Evolutionary conservation across 148 eudicot species (phyloP).

Genomic region (Chenopodium suecicum): DNA sequence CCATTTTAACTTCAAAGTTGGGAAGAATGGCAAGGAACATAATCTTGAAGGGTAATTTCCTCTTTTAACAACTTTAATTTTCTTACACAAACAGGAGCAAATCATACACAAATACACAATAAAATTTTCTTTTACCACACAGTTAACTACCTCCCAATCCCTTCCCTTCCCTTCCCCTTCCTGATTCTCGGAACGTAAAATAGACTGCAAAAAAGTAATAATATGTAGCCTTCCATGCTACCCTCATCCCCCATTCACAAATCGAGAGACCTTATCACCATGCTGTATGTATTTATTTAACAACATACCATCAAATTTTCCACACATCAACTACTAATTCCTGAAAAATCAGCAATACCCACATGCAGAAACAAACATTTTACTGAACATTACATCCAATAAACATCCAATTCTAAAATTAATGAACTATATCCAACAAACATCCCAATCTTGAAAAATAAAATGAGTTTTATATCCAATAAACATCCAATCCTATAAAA

Average conservation of each 20-base stretch:
- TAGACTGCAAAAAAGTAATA: not conserved
- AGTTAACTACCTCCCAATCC: not conserved
- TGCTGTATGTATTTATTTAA: not conserved
- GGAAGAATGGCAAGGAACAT: too few species aligned
- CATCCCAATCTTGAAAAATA: too few species aligned
- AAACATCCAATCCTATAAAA: too few species aligned
- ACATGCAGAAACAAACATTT: too few species aligned
- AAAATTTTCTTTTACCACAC: not conserved
- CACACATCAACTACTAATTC: not conserved
- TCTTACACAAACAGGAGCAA: not conserved
- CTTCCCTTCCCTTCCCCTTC: not conserved
- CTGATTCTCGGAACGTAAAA: not conserved
- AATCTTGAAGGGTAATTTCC: not conserved
- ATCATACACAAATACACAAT: not conserved
- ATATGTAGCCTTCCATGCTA: not conserved
- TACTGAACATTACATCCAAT: too few species aligned
- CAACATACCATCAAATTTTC: not conserved
- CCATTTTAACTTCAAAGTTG: not conserved
- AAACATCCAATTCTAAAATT: too few species aligned
- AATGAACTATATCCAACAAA: too few species aligned
- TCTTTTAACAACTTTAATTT: not conserved
- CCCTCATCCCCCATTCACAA: not conserved
- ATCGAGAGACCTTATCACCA: not conserved
- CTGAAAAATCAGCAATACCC: too few species aligned
- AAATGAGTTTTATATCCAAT: too few species aligned